Evolutionary conservation across 371 early-diverging fungal genomes (phyloP).

Genomic region (Rhizopus microsporus): DNA sequence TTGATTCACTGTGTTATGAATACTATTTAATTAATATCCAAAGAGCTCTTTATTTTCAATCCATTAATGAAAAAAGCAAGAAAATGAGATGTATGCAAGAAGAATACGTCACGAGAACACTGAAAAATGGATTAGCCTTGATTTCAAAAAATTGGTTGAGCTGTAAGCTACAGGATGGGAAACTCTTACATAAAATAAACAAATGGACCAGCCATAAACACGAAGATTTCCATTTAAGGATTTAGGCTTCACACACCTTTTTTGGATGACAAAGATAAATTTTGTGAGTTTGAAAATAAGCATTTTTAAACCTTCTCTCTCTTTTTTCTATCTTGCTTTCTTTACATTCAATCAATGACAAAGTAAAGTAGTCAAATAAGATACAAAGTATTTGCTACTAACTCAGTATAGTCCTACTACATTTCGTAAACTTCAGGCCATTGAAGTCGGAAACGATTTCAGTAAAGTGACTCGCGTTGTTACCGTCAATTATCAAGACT

Average conservation of each 20-base stretch:
- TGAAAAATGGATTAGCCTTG: no score
- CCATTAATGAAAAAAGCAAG: no score
- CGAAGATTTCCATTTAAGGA: no score
- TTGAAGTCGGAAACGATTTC: conserved; percentile 42
- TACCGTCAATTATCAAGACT: conserved; percentile 26
- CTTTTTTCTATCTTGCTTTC: neutral
- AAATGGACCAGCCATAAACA: no score
- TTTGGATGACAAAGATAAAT: conserved; percentile 3
- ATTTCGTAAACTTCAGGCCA: conserved; percentile 43
- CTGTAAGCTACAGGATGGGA: no score
- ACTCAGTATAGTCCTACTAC: conserved; percentile 17
- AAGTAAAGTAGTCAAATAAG: conserved; percentile 1
- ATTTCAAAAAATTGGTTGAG: no score
- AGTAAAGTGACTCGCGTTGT: conserved; percentile 35
- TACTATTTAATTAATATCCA: no score
- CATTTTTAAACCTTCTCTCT: neutral
- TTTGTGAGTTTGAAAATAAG: conserved; percentile 7
- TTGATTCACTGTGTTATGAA: no score
- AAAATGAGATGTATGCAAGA: no score
- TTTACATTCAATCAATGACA: neutral
- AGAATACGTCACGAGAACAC: no score
- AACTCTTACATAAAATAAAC: no score
- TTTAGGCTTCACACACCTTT: conserved; percentile 2
- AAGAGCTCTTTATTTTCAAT: no score
- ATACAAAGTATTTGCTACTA: neutral